Conservation (phyloP, 805 yeast genomes). For the Candida awuae region DNA sequence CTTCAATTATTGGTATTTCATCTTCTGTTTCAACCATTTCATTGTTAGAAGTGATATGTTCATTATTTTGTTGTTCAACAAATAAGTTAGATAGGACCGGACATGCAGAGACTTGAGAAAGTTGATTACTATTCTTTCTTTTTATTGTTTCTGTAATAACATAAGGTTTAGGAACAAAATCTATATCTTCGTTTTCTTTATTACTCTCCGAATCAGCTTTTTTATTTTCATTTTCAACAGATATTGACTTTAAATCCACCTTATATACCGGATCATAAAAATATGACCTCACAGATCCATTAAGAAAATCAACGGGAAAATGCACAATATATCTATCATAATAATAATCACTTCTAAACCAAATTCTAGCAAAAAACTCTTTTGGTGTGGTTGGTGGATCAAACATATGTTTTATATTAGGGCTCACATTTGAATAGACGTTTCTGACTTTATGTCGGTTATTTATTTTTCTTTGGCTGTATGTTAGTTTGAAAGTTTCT, state of each 20-base stretch:
- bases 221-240: neutral
- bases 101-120: neutral
- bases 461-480: constrained; percentile 16
- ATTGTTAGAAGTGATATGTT: neutral
- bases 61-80: neutral
- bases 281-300: constrained; percentile 6
- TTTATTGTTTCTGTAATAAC: constrained; percentile 8
- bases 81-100: constrained; percentile 8
- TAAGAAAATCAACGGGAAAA: constrained; percentile 20
- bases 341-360: constrained; percentile 32
- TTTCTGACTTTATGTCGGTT: constrained; percentile 17
- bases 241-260: neutral
- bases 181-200: neutral
- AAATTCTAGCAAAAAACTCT: constrained; percentile 18
- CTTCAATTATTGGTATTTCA: neutral
- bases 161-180: constrained; percentile 13
- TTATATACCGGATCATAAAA: constrained; percentile 5
- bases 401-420: constrained; percentile 16
- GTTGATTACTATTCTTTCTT: neutral
- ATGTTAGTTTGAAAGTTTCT: constrained; percentile 16
- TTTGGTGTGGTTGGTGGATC: constrained; percentile 17
- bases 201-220: neutral
- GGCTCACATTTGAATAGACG: constrained; percentile 15
- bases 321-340: constrained; percentile 33
- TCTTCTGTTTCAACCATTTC: no score